A percentile compares a stretch with the other conserved stretches of the same genome.
Evolutionary conservation across 108 stramenopile genomes (phyloP).

Genomic region (Discostella pseudostelligera): DNA sequence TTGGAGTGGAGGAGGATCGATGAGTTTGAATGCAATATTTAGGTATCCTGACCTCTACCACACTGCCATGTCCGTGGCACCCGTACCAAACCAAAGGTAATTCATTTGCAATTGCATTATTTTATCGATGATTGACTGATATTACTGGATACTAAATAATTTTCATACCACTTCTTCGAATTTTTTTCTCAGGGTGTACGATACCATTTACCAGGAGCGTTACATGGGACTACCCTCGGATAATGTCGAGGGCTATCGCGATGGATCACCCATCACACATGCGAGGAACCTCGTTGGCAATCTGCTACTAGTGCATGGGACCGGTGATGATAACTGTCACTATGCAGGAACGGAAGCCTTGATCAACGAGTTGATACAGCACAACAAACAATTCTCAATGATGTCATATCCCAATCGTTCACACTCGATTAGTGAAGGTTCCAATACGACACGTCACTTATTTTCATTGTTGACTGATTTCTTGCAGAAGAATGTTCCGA

Average conservation of each 20-base stretch:
- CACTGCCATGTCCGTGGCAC: constrained; percentile 44
- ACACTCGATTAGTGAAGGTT: constrained; percentile 43
- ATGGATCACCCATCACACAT: constrained; percentile 43
- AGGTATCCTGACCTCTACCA: constrained; percentile 40
- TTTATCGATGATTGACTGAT: too few relatives aligned
- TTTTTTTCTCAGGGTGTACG: constrained; percentile 43
- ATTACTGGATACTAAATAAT: too few relatives aligned
- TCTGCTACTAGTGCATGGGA: constrained; percentile 44
- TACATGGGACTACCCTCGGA: constrained; percentile 48
- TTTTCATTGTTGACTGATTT: constrained; percentile 36
- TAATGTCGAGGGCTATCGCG: constrained; percentile 42
- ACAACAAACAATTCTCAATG: constrained; percentile 50
- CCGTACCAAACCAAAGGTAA: constrained; percentile 29
- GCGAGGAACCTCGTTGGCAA: constrained; percentile 43
- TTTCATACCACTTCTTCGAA: too few relatives aligned
- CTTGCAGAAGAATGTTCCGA: constrained; percentile 26
- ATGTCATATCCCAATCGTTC: constrained; percentile 47
- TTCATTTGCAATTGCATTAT: too few relatives aligned
- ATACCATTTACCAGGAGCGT: constrained; percentile 44
- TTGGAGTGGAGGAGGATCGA: constrained; percentile 45
- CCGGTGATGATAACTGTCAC: constrained; percentile 47
- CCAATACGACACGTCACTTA: constrained; percentile 44
- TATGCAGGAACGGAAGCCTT: constrained; percentile 43
- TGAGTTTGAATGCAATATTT: constrained; percentile 51
- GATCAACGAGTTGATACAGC: constrained; percentile 44